A percentile compares a stretch with the other conserved stretches of the same genome.
Conservation (phyloP, 1,284 basidiomycete species). For the Afroboletus lepidellus region DNA sequence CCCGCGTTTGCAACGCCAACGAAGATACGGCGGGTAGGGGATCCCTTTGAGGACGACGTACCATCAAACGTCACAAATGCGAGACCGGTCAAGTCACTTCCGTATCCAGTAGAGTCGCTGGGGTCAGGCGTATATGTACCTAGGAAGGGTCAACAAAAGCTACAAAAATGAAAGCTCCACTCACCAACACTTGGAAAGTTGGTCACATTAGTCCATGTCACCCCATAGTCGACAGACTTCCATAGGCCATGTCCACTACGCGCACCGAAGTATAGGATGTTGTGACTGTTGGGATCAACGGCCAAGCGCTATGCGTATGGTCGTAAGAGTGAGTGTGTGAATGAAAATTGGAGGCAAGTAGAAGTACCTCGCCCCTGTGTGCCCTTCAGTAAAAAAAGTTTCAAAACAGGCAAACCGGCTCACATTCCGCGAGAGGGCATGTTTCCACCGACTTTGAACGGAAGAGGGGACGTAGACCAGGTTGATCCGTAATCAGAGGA, state of each 20-base stretch:
- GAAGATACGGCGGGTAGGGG: constrained; percentile 61
- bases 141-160: not conserved
- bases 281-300: constrained; percentile 61
- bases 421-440: constrained; percentile 63
- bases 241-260: constrained; percentile 62
- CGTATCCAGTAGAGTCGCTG: constrained; percentile 43
- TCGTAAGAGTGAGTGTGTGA: not conserved
- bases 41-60: constrained; percentile 50
- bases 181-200: constrained; percentile 54
- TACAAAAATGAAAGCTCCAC: constrained; percentile 3
- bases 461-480: constrained; percentile 48
- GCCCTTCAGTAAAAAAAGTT: not conserved
- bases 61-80: constrained; percentile 68
- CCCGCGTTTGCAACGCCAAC: constrained; percentile 62
- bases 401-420: constrained; percentile 1
- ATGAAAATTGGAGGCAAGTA: not conserved
- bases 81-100: constrained; percentile 53
- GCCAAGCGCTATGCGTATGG: constrained; percentile 48
- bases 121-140: constrained; percentile 12
- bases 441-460: constrained; percentile 67
- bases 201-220: constrained; percentile 56
- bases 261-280: constrained; percentile 60
- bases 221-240: constrained; percentile 59
- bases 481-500: constrained; percentile 57
- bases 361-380: constrained; percentile 13